A percentile compares a stretch with the other conserved stretches of the same genome.
Conservation (phyloP, 2,329 filamentous ascomycete genomes). For the Teratosphaeria epicoccoides region DNA sequence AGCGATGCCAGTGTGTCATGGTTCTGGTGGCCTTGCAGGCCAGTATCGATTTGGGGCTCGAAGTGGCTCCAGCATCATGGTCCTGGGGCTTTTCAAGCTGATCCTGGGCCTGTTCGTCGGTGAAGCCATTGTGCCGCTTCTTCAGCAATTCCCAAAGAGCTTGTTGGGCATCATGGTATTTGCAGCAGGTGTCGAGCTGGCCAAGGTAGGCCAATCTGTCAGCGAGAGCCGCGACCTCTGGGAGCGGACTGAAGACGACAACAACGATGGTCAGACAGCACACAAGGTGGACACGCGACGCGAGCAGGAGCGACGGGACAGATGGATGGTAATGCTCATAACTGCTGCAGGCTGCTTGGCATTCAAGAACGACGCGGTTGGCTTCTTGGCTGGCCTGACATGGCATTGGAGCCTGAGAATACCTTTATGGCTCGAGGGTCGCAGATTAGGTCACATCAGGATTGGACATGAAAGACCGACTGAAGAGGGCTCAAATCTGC, state of each 20-base stretch:
- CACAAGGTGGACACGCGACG: conserved; percentile 44
- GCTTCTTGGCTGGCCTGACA: conserved; percentile 70
- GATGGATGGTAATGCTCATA: conserved; percentile 84
- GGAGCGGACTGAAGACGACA: conserved; percentile 31
- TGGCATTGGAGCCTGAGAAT: conserved; percentile 58
- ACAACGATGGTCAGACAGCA: conserved; percentile 13
- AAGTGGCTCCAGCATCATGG: conserved; percentile 70
- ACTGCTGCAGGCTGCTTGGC: conserved; percentile 73
- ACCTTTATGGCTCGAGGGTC: conserved; percentile 9
- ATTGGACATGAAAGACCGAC: conserved; percentile 5
- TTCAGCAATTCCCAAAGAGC: conserved; percentile 62
- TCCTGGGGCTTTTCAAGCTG: conserved; percentile 68
- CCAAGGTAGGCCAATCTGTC: conserved; percentile 71
- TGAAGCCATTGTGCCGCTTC: conserved; percentile 57
- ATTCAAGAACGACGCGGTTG: conserved; percentile 82
- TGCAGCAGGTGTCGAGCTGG: conserved; percentile 77
- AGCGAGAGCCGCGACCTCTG: conserved; percentile 58
- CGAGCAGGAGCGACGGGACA: conserved; percentile 58
- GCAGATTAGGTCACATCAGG: conserved; percentile 8
- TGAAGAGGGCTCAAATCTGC: not conserved
- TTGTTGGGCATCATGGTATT: conserved; percentile 82
- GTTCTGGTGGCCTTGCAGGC: conserved; percentile 78
- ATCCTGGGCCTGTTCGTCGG: conserved; percentile 66
- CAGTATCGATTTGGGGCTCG: conserved; percentile 87
- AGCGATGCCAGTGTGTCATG: conserved; percentile 91